These are phyloP conservation scores for Secale cereale DNA, from an alignment of 176 grass and related monocot genomes.

Conservation along the genomic window DNA sequence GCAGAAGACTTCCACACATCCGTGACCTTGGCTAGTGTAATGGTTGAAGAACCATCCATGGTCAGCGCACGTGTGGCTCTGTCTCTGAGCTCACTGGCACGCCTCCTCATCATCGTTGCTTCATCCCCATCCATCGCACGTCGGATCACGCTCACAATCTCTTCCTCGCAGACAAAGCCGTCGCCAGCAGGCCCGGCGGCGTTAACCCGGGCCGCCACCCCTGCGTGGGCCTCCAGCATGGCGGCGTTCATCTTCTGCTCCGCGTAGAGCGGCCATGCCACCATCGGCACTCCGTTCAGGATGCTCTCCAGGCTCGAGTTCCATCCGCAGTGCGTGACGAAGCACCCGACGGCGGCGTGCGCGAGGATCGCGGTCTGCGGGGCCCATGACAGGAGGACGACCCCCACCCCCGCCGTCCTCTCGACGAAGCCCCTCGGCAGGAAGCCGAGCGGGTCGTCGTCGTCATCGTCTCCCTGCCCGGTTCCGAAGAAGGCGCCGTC, in stretches of 20 bases:
- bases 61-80: too few species aligned
- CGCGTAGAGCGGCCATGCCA: constrained; percentile 53
- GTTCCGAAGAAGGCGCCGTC: constrained; percentile 21
- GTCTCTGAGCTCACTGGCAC: too few species aligned
- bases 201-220: constrained; percentile 22
- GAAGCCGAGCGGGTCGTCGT: not conserved
- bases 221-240: constrained; percentile 25
- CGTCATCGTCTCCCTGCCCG: not conserved
- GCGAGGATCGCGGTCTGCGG: constrained; percentile 43
- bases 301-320: constrained; percentile 56
- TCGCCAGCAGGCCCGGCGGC: not conserved
- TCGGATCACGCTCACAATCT: too few species aligned
- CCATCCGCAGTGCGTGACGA: constrained; percentile 73
- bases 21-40: too few species aligned
- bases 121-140: too few species aligned
- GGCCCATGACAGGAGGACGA: not conserved
- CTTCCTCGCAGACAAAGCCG: constrained; percentile 20
- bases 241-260: constrained; percentile 68
- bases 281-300: constrained; percentile 41
- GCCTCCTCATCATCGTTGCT: too few species aligned
- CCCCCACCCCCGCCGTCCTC: constrained; percentile 32
- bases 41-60: too few species aligned
- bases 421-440: constrained; percentile 33
- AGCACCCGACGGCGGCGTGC: constrained; percentile 26
- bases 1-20: too few species aligned